These are phyloP conservation scores for Hymenoscyphus fraxineus DNA, from an alignment of 2,329 filamentous ascomycete genomes.

Conservation along the genomic window DNA sequence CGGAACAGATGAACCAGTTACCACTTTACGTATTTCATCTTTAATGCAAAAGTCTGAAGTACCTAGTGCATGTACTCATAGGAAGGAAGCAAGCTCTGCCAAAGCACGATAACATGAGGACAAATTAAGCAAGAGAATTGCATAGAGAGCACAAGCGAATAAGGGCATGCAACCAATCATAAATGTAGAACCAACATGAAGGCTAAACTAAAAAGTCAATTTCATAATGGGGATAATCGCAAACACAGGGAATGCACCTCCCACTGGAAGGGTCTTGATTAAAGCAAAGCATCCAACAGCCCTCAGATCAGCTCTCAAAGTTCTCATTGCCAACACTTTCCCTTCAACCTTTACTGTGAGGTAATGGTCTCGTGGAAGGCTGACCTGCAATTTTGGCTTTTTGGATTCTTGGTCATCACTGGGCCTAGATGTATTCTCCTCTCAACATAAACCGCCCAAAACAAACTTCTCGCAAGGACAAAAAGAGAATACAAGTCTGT, in stretches of 20 bases:
- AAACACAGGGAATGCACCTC: background rate
- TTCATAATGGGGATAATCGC: background rate
- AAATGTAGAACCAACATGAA: background rate
- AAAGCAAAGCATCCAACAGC: conserved; percentile 20
- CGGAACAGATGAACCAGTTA: no score
- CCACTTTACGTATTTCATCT: no score
- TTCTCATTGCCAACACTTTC: conserved; percentile 38
- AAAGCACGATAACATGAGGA: background rate
- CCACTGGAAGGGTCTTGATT: conserved; percentile 5
- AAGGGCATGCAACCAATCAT: background rate
- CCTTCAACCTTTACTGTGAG: conserved; percentile 16
- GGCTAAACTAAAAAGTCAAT: background rate
- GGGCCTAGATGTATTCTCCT: conserved; percentile 23
- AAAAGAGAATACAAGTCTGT: conserved; percentile 17
- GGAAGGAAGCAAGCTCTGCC: background rate
- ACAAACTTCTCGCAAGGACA: conserved; percentile 10
- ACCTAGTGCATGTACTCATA: background rate
- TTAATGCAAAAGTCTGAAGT: background rate
- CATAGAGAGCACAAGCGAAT: background rate
- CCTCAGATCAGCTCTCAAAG: conserved; percentile 40
- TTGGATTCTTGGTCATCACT: conserved; percentile 38
- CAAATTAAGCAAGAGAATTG: background rate
- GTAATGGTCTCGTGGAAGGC: conserved; percentile 27
- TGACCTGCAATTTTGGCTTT: conserved; percentile 40
- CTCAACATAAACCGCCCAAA: conserved; percentile 15